Percentiles rank a stretch among this genome's conserved stretches.
phyloP scores from a whole-genome alignment of 805 yeast species.

The Wickerhamomyces rabaulensis region DNA sequence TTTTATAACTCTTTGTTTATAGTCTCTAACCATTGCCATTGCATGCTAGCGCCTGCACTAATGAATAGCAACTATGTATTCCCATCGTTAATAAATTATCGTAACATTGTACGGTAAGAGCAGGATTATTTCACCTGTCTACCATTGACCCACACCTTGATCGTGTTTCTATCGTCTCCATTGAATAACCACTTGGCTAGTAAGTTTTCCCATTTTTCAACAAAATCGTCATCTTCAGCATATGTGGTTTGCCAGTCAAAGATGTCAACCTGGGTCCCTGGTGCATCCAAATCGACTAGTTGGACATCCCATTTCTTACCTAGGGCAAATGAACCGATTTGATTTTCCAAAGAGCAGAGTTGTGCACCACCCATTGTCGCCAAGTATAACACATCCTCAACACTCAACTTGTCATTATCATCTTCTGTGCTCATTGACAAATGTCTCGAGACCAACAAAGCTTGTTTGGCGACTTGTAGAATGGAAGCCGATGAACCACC shows the following conservation, averaged over 20 bases:
- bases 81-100: neutral
- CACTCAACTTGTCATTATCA: conserved; percentile 46
- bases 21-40: neutral
- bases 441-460: conserved; percentile 66
- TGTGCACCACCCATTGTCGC: conserved; percentile 90
- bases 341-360: conserved; percentile 52
- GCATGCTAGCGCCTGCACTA: neutral
- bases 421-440: conserved; percentile 50
- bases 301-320: conserved; percentile 88
- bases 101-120: neutral
- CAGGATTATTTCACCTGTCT: conserved; percentile 35
- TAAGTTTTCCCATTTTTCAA: conserved; percentile 46
- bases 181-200: conserved; percentile 87
- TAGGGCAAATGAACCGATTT: conserved; percentile 63
- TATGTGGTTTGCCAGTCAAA: conserved; percentile 63
- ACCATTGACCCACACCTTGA: conserved; percentile 81
- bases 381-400: conserved; percentile 69
- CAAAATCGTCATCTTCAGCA: conserved; percentile 22
- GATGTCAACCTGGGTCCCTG: conserved; percentile 60
- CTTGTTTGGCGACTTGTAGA: conserved; percentile 61
- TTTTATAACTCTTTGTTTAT: neutral
- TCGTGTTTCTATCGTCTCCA: conserved; percentile 90
- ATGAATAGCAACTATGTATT: neutral
- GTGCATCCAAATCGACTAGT: conserved; percentile 54
- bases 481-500: conserved; percentile 73